Evolutionary conservation across 2,329 filamentous ascomycete species (phyloP).

Genomic region (Stachybotrys chartarum): DNA sequence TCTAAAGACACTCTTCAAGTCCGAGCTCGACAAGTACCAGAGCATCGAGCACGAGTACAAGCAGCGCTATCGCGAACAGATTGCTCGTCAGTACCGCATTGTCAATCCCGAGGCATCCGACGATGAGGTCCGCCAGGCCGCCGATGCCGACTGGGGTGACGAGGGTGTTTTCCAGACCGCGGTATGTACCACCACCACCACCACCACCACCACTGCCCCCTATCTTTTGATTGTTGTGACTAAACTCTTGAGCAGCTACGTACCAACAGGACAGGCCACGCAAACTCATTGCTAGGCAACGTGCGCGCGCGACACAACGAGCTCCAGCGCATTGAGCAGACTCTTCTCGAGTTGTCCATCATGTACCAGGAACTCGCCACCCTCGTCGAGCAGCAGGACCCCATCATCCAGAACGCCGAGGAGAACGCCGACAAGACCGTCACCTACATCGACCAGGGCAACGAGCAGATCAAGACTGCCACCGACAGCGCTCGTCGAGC

Average conservation of each 20-base stretch:
- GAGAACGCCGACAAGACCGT: conserved; percentile 58
- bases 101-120: conserved; percentile 76
- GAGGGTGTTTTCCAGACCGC: conserved; percentile 79
- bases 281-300: conserved; percentile 65
- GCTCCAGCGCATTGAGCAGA: conserved; percentile 72
- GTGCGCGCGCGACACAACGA: conserved; percentile 80
- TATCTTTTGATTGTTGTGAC: neutral
- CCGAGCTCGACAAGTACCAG: conserved; percentile 63
- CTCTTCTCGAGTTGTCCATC: conserved; percentile 59
- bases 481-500: conserved; percentile 59
- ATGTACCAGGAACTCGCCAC: conserved; percentile 72
- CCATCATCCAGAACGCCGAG: conserved; percentile 54
- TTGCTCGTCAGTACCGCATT: conserved; percentile 73
- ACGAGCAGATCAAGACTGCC: conserved; percentile 60
- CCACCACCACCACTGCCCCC: neutral
- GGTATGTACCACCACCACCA: conserved; percentile 41
- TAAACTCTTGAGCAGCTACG: conserved; percentile 48
- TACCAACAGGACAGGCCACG: conserved; percentile 67
- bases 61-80: conserved; percentile 67
- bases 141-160: conserved; percentile 65
- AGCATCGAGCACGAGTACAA: conserved; percentile 65
- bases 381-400: conserved; percentile 66
- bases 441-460: conserved; percentile 61
- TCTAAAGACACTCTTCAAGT: conserved; percentile 66
- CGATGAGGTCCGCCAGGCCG: conserved; percentile 61